phyloP scores from a whole-genome alignment of 345 rosid species.

The Salix exigua region DNA sequence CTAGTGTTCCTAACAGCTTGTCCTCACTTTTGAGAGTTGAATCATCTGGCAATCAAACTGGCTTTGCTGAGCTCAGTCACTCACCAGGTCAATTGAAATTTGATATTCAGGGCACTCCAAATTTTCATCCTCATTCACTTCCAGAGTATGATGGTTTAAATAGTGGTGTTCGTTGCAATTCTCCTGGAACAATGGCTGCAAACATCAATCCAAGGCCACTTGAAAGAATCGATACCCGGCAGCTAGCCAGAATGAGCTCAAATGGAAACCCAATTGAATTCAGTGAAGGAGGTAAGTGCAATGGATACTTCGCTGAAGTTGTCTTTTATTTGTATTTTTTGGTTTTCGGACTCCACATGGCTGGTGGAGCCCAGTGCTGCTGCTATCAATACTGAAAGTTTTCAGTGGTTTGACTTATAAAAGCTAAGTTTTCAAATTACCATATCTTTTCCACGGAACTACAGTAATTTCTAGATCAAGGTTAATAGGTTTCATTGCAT shows the following conservation, averaged over 20 bases:
- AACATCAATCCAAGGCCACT: constrained; percentile 38
- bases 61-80: constrained; percentile 48
- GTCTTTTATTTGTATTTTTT: not conserved
- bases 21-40: constrained; percentile 54
- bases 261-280: constrained; percentile 50
- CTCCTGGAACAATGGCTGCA: constrained; percentile 43
- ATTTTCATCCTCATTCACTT: constrained; percentile 69
- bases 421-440: not conserved
- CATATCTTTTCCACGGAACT: not conserved
- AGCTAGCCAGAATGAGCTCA: constrained; percentile 39
- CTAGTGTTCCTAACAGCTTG: constrained; percentile 65
- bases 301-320: not conserved
- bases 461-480: not conserved
- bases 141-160: constrained; percentile 66
- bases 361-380: not conserved
- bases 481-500: not conserved
- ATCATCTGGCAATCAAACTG: constrained; percentile 52
- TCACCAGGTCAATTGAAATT: constrained; percentile 48
- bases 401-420: not conserved
- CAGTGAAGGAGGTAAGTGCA: constrained; percentile 51
- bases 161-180: constrained; percentile 46
- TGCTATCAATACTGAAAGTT: not conserved
- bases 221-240: constrained; percentile 55
- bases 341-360: not conserved
- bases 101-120: constrained; percentile 46